These are phyloP conservation scores for Russula vinacea DNA, from an alignment of 768 basidiomycete genomes.

Conservation along the genomic window DNA sequence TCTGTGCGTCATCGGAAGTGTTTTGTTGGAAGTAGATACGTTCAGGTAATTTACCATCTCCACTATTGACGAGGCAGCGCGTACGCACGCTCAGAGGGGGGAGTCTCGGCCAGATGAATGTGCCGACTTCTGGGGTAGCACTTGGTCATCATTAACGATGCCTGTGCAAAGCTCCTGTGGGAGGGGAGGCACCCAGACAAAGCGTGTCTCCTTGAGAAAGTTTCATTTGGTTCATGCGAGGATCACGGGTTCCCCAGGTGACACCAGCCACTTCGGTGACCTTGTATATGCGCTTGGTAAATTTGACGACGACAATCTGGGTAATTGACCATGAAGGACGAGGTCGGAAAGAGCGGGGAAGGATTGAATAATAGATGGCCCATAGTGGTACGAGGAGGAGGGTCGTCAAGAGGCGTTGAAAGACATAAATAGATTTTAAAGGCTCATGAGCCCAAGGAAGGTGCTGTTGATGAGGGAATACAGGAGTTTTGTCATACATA, in stretches of 20 bases:
- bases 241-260: slow-evolving; percentile 51
- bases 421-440: slow-evolving; percentile 47
- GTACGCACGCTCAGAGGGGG: slow-evolving; percentile 29
- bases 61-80: background rate
- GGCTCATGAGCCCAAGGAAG: slow-evolving; percentile 47
- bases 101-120: slow-evolving; percentile 48
- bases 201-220: slow-evolving; percentile 46
- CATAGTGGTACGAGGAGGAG: slow-evolving; percentile 47
- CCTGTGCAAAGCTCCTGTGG: slow-evolving; percentile 43
- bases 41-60: background rate
- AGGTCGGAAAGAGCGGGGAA: slow-evolving; percentile 47
- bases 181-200: slow-evolving; percentile 49
- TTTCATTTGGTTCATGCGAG: slow-evolving; percentile 38
- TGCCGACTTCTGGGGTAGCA: slow-evolving; percentile 46
- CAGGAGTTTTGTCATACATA: slow-evolving; percentile 36
- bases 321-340: slow-evolving; percentile 49
- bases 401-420: slow-evolving; percentile 48
- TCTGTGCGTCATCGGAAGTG: background rate
- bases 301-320: slow-evolving; percentile 51
- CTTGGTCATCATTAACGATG: slow-evolving; percentile 41
- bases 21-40: background rate
- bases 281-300: slow-evolving; percentile 50
- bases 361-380: slow-evolving; percentile 43
- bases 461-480: slow-evolving; percentile 44
- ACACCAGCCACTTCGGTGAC: slow-evolving; percentile 57